These are phyloP conservation scores for Penicillium palitans DNA, from an alignment of 2,329 filamentous ascomycete species.

Conservation along the genomic window DNA sequence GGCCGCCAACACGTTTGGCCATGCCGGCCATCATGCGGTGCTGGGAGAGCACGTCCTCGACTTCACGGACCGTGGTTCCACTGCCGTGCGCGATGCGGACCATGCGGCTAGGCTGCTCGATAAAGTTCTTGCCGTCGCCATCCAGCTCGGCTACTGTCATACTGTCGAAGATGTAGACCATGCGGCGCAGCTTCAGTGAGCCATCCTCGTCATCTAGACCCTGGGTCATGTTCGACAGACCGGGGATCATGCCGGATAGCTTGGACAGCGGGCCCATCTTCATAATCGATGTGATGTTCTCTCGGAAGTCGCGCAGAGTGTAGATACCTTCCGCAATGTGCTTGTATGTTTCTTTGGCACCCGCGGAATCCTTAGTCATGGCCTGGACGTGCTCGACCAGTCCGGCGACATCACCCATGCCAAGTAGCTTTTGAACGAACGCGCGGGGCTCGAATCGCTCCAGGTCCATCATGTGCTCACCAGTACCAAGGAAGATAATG, in stretches of 20 bases:
- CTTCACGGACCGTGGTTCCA: conserved; percentile 86
- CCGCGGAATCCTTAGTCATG: conserved; percentile 80
- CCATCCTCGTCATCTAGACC: conserved; percentile 98
- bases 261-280: conserved; percentile 98
- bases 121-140: conserved; percentile 89
- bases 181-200: conserved; percentile 87
- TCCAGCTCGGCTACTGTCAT: conserved; percentile 98
- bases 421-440: conserved; percentile 89
- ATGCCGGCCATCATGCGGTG: conserved; percentile 98
- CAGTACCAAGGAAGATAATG: conserved; percentile 96
- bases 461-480: conserved; percentile 93
- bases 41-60: conserved; percentile 95
- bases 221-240: conserved; percentile 88
- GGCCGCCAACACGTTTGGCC: conserved; percentile 98
- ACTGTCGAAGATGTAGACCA: conserved; percentile 98
- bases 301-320: conserved; percentile 87
- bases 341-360: conserved; percentile 94
- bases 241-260: conserved; percentile 98
- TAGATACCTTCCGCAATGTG: conserved; percentile 97
- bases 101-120: conserved; percentile 89
- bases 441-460: conserved; percentile 90
- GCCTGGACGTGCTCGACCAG: conserved; percentile 95
- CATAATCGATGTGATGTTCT: conserved; percentile 97
- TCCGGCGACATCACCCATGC: conserved; percentile 96
- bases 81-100: conserved; percentile 86